Evolutionary conservation across 495 filamentous ascomycete genomes (phyloP), one percentile per base, ranked within the genome.

Genomic region (Trypethelium eluteriae): DNA sequence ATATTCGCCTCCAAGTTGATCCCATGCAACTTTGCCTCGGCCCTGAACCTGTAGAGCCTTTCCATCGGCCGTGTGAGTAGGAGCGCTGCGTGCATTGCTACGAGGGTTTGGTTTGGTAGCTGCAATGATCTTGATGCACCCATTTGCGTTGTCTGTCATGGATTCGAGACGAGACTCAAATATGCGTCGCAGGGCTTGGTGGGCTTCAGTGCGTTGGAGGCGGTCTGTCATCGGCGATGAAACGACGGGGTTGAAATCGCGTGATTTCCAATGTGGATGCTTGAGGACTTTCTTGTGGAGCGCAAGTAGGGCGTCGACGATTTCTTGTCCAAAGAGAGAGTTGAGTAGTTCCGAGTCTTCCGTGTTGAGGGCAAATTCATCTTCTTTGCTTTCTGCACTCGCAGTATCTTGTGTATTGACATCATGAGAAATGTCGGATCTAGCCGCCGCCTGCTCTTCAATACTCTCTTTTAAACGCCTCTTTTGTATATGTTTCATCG

Each of bases 1-100:
- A 73, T 91, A 93, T 9, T 88, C 85, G 1, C 89, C 92, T 18
- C 88, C 89, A 11, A 86, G 81, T 66, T 87, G 85, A 38, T 82
- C 77, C 84, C 85, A 88, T 57, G 77, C 79, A 16, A 79, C 66
- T 38, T 80, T 78, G 18, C 73, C 72, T 56, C 75, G 71, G 32
- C 64, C 47, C 36, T 64, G 57, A 2, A 12, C 59, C 61, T 70
- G 41, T 9, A 64, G 61, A 18, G 66, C 73, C 36, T 76, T 69
- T 25, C 73, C 73, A n/a, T 68, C 68, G 1, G 67, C 67, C 2
- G 68, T 70, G 62, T 72, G 73, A 0, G 68, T 64, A 6, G 73
- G 70, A 35, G 53, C 53, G 14, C 32, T 59, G 63, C 67, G 35
- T 12, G 56, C 71, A 14, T 67, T 59, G 62, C 66, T 62, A 41